Conservation (phyloP, 1,284 basidiomycete genomes). For the Pisolithus thermaeus region DNA sequence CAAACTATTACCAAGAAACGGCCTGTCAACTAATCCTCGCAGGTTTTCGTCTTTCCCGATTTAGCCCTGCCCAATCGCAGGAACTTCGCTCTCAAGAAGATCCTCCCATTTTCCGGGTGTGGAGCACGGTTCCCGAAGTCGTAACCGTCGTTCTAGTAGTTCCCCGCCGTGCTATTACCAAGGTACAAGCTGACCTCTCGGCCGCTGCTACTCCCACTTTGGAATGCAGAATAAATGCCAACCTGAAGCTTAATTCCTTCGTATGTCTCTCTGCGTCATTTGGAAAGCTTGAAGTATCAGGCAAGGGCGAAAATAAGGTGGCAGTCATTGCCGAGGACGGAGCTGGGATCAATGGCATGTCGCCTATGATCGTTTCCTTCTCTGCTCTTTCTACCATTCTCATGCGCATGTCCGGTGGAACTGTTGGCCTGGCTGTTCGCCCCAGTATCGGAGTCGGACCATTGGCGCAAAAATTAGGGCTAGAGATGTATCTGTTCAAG, state of each 20-base stretch:
- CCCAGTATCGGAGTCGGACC: conserved; percentile 15
- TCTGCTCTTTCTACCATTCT: conserved; percentile 32
- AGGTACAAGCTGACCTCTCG: conserved; percentile 16
- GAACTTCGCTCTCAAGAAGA: conserved; percentile 5
- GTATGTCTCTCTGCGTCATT: conserved; percentile 29
- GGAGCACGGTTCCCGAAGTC: conserved; percentile 16
- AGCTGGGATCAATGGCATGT: conserved; percentile 25
- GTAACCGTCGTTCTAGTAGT: conserved; percentile 22
- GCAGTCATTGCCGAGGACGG: conserved; percentile 31
- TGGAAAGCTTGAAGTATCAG: conserved; percentile 26
- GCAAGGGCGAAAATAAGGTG: conserved; percentile 13
- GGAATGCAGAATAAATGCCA: conserved; percentile 28
- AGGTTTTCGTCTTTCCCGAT: conserved; percentile 19
- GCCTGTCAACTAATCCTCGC: conserved; percentile 33
- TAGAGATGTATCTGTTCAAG: conserved; percentile 24
- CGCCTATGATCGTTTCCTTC: conserved; percentile 36
- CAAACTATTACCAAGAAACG: conserved; percentile 38
- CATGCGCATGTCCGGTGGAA: conserved; percentile 11
- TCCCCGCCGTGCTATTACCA: conserved; percentile 17
- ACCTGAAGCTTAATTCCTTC: conserved; percentile 19
- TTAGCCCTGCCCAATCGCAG: conserved; percentile 5
- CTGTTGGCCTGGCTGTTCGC: conserved; percentile 28
- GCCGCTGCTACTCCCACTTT: conserved; percentile 32
- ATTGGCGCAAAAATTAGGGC: conserved; percentile 18
- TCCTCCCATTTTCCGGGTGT: conserved; percentile 14